These are phyloP conservation scores for Penicillium sp. DNA, from an alignment of 2,329 filamentous ascomycete genomes.

Conservation along the genomic window DNA sequence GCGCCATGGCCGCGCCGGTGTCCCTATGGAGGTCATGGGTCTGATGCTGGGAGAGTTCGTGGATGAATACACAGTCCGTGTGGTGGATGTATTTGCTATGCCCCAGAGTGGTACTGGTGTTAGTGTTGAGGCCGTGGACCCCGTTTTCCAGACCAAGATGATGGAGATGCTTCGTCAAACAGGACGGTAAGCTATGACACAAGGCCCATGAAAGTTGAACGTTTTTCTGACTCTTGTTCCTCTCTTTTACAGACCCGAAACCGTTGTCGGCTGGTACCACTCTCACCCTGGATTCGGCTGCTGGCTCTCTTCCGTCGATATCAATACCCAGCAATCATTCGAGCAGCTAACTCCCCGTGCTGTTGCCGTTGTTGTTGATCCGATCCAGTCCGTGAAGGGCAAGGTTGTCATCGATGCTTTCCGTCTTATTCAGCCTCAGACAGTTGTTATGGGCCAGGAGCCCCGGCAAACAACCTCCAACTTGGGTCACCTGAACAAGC, in stretches of 20 bases:
- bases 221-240: slow-evolving; percentile 8
- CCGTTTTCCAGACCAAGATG: slow-evolving; percentile 99
- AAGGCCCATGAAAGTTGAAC: neutral
- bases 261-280: slow-evolving; percentile 99
- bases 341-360: slow-evolving; percentile 96
- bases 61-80: slow-evolving; percentile 96
- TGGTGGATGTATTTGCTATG: slow-evolving; percentile 99
- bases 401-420: slow-evolving; percentile 99
- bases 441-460: slow-evolving; percentile 96
- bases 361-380: slow-evolving; percentile 96
- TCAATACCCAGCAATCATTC: slow-evolving; percentile 99
- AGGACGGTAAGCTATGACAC: slow-evolving; percentile 67
- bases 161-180: slow-evolving; percentile 99
- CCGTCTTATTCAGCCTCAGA: slow-evolving; percentile 96
- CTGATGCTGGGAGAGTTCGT: slow-evolving; percentile 99
- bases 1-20: slow-evolving; percentile 92
- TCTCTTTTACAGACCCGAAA: slow-evolving; percentile 70
- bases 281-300: slow-evolving; percentile 98
- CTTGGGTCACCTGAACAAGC: slow-evolving; percentile 96
- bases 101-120: slow-evolving; percentile 97
- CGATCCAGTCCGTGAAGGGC: slow-evolving; percentile 98
- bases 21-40: slow-evolving; percentile 99
- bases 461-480: slow-evolving; percentile 97
- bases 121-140: slow-evolving; percentile 96
- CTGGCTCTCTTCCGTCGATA: slow-evolving; percentile 98